Evolutionary conservation across 1,284 basidiomycete genomes (phyloP), one percentile per base, ranked within the genome.

Genomic region (Pascua sp.): DNA sequence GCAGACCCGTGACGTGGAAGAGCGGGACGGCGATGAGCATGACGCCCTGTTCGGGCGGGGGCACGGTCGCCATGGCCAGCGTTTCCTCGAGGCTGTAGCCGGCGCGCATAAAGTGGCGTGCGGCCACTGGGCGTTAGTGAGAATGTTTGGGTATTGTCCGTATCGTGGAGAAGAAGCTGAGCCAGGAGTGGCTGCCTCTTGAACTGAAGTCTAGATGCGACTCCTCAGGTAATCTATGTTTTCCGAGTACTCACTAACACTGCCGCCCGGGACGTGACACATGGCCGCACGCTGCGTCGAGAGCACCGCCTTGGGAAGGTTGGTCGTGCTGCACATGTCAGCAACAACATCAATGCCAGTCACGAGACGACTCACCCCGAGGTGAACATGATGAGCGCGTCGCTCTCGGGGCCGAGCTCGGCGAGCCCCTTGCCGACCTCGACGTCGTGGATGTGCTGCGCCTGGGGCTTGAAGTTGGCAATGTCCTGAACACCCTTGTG

Each of bases 1-100:
- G 62, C 46, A 69, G 69, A 13, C 72, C 73, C 0, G 73, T 76
- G 3, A 76, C 73, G 67, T 76, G 73, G 62, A 76, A 76, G 4
- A 76, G 62, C 0, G 73, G 73, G 38, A 74, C 68, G 10, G 73
- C 55, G 32, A 74, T 65, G 16, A 76, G 61, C 12, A 17, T 43
- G 17, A 42, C 44, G 11, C 13, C n/a, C 38, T 56, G 51, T 40
- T 24, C 37, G 12, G 47, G 42, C 8, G n/a, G 24, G 24, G 24
- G 24, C 24, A 32, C 24, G 4, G 24, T 32, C 24, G 24, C 24
- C 24, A 32, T 32, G 24, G 24, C 24, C 24, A 32, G 24, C 24
- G 24, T 55, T 4, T 58, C 53, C 12, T 42, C 17, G 8, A 64
- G 46, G 0, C 65, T 53, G 2, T 59, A 55, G 12, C 70, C 71